These are phyloP conservation scores for Gleditsia sinensis DNA, from an alignment of 306 rosid genomes.

Conservation along the genomic window DNA sequence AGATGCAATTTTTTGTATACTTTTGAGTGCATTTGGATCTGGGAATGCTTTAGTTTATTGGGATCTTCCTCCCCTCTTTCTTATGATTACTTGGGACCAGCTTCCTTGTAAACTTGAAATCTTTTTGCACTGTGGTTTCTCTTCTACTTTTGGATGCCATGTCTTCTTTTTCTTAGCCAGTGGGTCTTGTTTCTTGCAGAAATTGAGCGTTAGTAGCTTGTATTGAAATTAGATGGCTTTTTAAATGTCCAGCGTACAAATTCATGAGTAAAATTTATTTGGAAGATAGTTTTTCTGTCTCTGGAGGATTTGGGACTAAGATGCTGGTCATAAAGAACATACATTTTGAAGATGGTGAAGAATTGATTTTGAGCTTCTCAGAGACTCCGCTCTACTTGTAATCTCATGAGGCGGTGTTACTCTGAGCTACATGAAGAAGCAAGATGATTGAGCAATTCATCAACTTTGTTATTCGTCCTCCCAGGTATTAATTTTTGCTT, in stretches of 20 bases:
- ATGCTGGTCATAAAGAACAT: conserved; percentile 10
- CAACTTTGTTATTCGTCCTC: conserved; percentile 95
- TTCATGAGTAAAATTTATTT: conserved; percentile 7
- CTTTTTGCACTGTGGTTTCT: conserved; percentile 1
- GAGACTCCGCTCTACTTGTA: conserved; percentile 38
- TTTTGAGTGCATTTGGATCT: conserved; percentile 35
- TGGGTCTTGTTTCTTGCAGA: conserved; percentile 29
- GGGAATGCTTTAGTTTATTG: conserved; percentile 33
- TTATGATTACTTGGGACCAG: conserved; percentile 33
- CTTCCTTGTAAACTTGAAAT: conserved; percentile 24
- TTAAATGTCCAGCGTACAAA: conserved; percentile 4
- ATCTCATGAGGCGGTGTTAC: conserved; percentile 58
- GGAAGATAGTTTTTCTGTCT: neutral
- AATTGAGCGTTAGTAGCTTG: conserved; percentile 27
- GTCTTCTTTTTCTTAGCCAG: conserved; percentile 20
- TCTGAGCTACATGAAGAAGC: conserved; percentile 42
- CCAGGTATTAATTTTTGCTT: conserved; percentile 59
- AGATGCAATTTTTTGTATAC: conserved; percentile 22
- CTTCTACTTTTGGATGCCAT: conserved; percentile 27
- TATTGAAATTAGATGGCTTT: conserved; percentile 20
- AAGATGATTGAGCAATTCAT: conserved; percentile 95
- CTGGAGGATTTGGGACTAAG: conserved; percentile 28
- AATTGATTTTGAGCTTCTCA: conserved; percentile 40
- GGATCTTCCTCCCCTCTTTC: conserved; percentile 30
- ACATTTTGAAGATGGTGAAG: conserved; percentile 26